A percentile compares a stretch with the other conserved stretches of the same genome.
These are phyloP conservation scores for Polytrichum commune DNA, from an alignment of 225 moss, liverwort and hornwort genomes.

Conservation along the genomic window DNA sequence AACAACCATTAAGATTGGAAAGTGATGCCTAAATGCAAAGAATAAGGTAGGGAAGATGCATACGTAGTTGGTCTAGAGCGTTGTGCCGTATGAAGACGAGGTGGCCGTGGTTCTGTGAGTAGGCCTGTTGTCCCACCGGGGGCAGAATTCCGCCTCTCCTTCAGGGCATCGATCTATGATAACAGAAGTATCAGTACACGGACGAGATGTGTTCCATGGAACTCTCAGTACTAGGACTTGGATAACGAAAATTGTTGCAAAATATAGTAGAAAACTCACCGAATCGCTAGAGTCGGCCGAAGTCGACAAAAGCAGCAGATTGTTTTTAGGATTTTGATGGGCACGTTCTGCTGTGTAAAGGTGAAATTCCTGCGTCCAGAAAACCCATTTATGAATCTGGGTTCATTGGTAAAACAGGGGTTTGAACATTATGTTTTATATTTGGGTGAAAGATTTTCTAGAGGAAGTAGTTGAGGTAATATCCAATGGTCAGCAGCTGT, in stretches of 20 bases:
- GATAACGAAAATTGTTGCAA: too few relatives aligned
- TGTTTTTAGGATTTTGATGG: slow-evolving; percentile 59
- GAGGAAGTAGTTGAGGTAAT: too few relatives aligned
- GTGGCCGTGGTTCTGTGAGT: slow-evolving; percentile 45
- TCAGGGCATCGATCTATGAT: slow-evolving; percentile 40
- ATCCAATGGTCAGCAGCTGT: neutral
- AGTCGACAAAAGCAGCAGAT: slow-evolving; percentile 14
- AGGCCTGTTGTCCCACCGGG: slow-evolving; percentile 31
- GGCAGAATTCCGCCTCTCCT: slow-evolving; percentile 64
- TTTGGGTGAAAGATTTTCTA: too few relatives aligned
- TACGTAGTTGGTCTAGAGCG: slow-evolving; percentile 73
- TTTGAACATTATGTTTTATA: too few relatives aligned
- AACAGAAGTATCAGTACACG: neutral
- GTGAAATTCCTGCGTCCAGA: slow-evolving; percentile 64
- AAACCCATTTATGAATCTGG: neutral
- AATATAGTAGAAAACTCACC: slow-evolving; percentile 11
- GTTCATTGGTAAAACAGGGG: too few relatives aligned
- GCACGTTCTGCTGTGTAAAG: slow-evolving; percentile 77
- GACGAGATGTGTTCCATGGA: too few relatives aligned
- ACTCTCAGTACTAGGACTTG: too few relatives aligned
- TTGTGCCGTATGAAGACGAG: slow-evolving; percentile 75
- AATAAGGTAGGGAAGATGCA: neutral
- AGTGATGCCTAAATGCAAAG: too few relatives aligned
- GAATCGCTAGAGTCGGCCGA: slow-evolving; percentile 26
- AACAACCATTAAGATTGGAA: too few relatives aligned